These are phyloP conservation scores for Diaporthe sp. DNA, from an alignment of 2,329 filamentous ascomycete genomes.

Conservation along the genomic window DNA sequence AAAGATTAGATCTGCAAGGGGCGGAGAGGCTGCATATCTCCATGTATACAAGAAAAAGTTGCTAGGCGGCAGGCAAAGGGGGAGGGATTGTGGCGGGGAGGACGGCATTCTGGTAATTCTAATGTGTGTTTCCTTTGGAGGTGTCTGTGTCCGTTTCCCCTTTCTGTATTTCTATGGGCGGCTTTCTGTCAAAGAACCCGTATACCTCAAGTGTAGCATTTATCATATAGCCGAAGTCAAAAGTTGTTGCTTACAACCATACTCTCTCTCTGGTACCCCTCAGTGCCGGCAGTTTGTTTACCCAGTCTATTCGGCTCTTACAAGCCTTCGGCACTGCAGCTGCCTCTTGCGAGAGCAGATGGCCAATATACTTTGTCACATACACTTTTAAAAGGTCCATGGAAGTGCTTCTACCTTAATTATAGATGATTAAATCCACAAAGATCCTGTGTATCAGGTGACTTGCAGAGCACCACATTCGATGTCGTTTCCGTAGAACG, in stretches of 20 bases:
- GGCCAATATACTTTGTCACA: no score
- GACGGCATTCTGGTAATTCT: conserved; percentile 1
- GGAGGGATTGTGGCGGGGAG: neutral
- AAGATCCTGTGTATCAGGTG: neutral
- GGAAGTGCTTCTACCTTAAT: no score
- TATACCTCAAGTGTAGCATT: no score
- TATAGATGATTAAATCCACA: no score
- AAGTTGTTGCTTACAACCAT: neutral
- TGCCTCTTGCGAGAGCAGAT: neutral
- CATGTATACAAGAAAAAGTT: conserved; percentile 2
- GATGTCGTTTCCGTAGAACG: no score
- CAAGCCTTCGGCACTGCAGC: neutral
- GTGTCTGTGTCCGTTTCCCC: neutral
- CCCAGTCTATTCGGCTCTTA: neutral
- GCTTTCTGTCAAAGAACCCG: neutral
- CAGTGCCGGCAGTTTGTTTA: neutral
- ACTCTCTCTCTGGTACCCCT: neutral
- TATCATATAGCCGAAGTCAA: neutral
- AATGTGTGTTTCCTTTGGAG: neutral
- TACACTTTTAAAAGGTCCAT: neutral
- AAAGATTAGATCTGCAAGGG: conserved; percentile 17
- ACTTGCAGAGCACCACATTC: neutral
- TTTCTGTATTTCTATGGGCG: neutral
- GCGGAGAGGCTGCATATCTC: neutral
- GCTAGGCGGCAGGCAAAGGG: neutral